Evolutionary conservation across 805 yeast genomes (phyloP).

Genomic region (Millerozyma acaciae): DNA sequence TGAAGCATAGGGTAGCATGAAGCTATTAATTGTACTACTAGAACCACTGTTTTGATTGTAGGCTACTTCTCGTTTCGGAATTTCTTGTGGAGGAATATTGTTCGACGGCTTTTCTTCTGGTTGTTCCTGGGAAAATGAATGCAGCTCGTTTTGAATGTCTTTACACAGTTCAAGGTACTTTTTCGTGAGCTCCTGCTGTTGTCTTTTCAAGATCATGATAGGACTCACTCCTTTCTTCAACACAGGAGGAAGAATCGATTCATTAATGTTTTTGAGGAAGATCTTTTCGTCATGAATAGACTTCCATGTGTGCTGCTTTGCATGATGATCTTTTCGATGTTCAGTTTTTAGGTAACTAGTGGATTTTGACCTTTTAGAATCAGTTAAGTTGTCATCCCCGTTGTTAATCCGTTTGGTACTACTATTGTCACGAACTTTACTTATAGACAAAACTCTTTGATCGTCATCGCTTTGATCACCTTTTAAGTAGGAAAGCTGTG

Average conservation of each 20-base stretch:
- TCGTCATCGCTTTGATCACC: too few species aligned
- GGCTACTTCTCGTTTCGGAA: neutral
- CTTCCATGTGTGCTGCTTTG: conserved; percentile 19
- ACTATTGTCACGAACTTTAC: too few species aligned
- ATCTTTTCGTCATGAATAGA: conserved; percentile 27
- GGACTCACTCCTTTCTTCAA: conserved; percentile 30
- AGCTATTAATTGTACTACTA: conserved; percentile 5
- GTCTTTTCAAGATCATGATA: conserved; percentile 22
- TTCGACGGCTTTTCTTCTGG: neutral
- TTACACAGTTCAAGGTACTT: too few species aligned
- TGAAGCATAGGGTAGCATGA: conserved; percentile 17
- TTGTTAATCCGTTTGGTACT: too few species aligned
- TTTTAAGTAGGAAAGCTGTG: too few species aligned
- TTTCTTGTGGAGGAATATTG: neutral
- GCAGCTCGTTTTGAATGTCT: neutral
- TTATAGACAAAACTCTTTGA: too few species aligned
- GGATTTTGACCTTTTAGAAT: conserved; percentile 25
- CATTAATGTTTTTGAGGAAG: conserved; percentile 26
- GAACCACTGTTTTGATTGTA: conserved; percentile 2
- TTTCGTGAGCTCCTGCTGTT: conserved; percentile 8
- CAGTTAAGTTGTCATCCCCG: too few species aligned
- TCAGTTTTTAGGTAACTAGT: conserved; percentile 15
- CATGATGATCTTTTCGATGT: conserved; percentile 8
- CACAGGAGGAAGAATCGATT: conserved; percentile 31
- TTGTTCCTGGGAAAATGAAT: neutral